Conservation (phyloP, 1,284 basidiomycete genomes). For the Lignosus rhinocerotis region DNA sequence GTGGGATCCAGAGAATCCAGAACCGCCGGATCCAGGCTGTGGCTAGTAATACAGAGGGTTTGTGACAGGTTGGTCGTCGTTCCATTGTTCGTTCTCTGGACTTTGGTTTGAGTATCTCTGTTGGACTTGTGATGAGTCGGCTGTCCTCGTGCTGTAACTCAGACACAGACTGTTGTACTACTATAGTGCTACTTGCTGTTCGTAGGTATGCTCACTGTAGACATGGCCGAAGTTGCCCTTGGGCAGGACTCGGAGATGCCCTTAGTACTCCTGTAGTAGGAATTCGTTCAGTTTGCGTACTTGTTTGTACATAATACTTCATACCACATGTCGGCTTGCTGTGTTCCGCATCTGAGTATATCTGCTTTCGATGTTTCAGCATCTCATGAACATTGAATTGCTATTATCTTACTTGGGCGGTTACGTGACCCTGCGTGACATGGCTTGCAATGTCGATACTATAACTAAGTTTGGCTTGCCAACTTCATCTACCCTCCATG, state of each 20-base stretch:
- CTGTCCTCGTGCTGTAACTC: no score
- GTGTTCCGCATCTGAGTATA: background rate
- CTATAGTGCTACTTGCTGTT: background rate
- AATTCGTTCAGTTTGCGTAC: background rate
- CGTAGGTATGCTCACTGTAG: background rate
- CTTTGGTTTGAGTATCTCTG: background rate
- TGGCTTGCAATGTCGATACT: no score
- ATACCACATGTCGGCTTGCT: background rate
- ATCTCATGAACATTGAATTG: no score
- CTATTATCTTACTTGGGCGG: no score
- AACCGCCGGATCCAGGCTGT: conserved; percentile 10
- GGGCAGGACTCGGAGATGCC: background rate
- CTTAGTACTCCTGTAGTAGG: background rate
- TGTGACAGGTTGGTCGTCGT: no score
- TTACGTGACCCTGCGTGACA: no score
- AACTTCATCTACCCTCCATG: no score
- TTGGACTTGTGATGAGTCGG: background rate
- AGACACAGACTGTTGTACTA: conserved; percentile 1
- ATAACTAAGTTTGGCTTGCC: no score
- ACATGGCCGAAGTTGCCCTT: background rate
- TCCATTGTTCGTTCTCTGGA: background rate
- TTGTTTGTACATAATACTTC: background rate
- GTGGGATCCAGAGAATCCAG: conserved; percentile 14
- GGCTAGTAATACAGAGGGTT: background rate
- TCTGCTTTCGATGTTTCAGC: background rate